Base-by-base conservation (phyloP, 345 rosid species). In the Eucalyptus marginata region DNA sequence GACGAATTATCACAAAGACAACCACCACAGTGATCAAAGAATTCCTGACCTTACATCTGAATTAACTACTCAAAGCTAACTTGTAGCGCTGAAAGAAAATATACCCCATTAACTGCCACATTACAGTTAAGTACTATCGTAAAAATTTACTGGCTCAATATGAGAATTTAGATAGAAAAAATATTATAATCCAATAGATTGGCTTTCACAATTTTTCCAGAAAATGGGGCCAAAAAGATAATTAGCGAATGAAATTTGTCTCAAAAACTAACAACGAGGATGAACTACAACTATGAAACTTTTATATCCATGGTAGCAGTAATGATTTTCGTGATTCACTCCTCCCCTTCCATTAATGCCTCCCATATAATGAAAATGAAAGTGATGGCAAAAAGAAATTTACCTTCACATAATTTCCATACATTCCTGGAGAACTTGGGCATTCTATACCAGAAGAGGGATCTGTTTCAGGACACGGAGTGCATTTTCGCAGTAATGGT, bases 401-500 rank as follows among this genome's bases (percentile, higher is more conserved):
- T 94, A 98, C 99, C 92, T 95, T 95, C 58, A 97, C 99, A 90
- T 98, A 98, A 91, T 98, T 98, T 59, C 99, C 99, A 88, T 95
- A 94, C 97, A 93, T 95, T 91, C 99, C 99, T 15, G 99, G 99
- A 91, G 97, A 93, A 84, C 94, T 88, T 56, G 99, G 99, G 90
- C 99, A 98, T 91, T 94, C 96, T 89, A 97, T 94, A 85, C 95
- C 95, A 90, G 98, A 93, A 29, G 92, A 95, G 85, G 96, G 58
- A 92, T 93, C 97, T 52, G 95, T 85, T 84, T 94, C 97, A 43
- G 99, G 99, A 93, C 99, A 98, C 16, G 97, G 95, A 93, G 94
- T 98, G 94, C 99, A 97, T 90, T 91, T 96, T 92, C 99, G 94
- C 49, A 98, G 91, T 87, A 98, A 96, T 52, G 99, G 99, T 86